Base-by-base conservation (phyloP, 2,329 filamentous ascomycete genomes). In the Nemania serpens region DNA sequence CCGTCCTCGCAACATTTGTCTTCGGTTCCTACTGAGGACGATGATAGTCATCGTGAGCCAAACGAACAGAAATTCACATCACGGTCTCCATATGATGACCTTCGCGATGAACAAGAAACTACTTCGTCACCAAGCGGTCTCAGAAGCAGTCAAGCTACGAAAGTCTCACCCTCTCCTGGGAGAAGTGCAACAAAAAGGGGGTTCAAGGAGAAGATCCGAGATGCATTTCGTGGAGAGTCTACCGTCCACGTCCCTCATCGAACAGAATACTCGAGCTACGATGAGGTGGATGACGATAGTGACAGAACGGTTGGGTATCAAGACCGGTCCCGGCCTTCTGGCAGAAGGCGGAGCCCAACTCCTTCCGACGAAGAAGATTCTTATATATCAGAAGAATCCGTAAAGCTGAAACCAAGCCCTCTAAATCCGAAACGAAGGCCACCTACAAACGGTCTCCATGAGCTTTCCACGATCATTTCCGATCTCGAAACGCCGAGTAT, bases 221-320 rank as follows among this genome's bases (percentile, higher is more conserved):
- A 86, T 62, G 86, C 85, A 3, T 88, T 89, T 68, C 81, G 81
- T 41, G 86, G 86, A 33, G 85, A 88, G 70, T 88, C 86, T 1
- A 79, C 74, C 2, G 77, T 77, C 10, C 77, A 81, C 59, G 75
- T 76, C 18, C 74, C 80, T 5, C 77, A 77, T 13, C 78, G 80
- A 1, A 76, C 77, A 61, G 76, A 78, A 25, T 84, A 84, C 61
- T 78, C 81, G 39, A 82, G 79, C 53, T 79, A 76, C 33, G 78
- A 82, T 59, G 76, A 81, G 69, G 64, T 71, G 17, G 70, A 74
- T 53, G 65, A 72, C 39, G 68, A 71, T 18, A 63, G 58, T 41
- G 68, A 75, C 7, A 66, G 61, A 11, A 70, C 72, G 10, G 63
- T 71, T 12, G 71, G 73, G 46, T 66, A 62, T 45, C 57, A 55